These are phyloP conservation scores for Colletotrichum sp. DNA, from an alignment of 2,329 filamentous ascomycete species.

Conservation along the genomic window DNA sequence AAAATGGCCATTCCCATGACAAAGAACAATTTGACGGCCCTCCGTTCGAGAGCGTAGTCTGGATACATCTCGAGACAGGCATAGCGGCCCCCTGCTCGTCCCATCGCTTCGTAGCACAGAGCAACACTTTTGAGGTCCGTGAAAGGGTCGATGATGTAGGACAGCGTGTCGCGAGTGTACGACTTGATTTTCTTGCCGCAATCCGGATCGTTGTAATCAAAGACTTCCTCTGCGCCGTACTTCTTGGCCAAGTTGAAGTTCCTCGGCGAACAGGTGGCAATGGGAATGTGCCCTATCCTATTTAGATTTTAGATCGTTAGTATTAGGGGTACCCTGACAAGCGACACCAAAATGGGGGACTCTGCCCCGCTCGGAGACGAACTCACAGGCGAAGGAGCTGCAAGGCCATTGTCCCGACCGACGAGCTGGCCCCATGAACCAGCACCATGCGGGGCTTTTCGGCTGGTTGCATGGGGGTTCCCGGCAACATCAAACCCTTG, in stretches of 20 bases:
- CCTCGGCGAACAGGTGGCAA: constrained; percentile 45
- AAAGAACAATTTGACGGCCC: neutral
- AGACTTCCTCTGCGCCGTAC: constrained; percentile 47
- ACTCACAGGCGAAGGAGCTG: constrained; percentile 31
- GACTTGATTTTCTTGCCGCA: constrained; percentile 27
- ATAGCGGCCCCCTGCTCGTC: constrained; percentile 19
- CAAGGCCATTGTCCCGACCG: constrained; percentile 26
- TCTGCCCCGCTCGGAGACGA: neutral
- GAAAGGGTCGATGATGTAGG: constrained; percentile 43
- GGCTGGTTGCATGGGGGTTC: constrained; percentile 13
- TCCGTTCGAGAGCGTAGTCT: neutral
- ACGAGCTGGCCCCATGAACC: constrained; percentile 26
- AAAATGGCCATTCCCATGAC: neutral
- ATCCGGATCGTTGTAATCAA: constrained; percentile 46
- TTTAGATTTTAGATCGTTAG: neutral
- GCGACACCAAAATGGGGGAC: neutral
- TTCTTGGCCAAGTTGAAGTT: constrained; percentile 44
- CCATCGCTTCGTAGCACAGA: constrained; percentile 42
- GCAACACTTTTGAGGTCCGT: constrained; percentile 31
- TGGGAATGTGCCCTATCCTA: constrained; percentile 7
- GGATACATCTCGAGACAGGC: neutral
- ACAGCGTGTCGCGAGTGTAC: constrained; percentile 41
- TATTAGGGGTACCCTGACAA: neutral
- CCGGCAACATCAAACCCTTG: constrained; percentile 23
- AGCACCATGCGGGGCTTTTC: constrained; percentile 21